These are phyloP conservation scores for Ascochyta rabiei DNA, from an alignment of 2,329 filamentous ascomycete genomes.

Conservation along the genomic window DNA sequence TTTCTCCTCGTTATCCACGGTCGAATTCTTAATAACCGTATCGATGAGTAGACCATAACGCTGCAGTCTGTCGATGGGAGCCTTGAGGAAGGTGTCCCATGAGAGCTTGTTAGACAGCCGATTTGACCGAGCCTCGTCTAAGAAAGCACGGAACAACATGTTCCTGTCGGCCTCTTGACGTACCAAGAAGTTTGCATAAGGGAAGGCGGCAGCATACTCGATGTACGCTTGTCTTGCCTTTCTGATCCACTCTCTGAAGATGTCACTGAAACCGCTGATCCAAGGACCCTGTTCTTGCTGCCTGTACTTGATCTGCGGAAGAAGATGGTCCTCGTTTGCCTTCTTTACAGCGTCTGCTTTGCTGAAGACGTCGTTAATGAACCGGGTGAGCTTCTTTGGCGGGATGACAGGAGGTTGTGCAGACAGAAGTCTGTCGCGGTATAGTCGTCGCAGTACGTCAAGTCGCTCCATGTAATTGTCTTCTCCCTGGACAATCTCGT, in stretches of 20 bases:
- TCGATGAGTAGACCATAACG: constrained; percentile 83
- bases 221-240: constrained; percentile 90
- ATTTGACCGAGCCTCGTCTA: constrained; percentile 79
- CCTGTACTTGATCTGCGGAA: constrained; percentile 93
- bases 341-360: constrained; percentile 86
- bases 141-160: constrained; percentile 81
- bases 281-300: constrained; percentile 97
- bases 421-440: constrained; percentile 77
- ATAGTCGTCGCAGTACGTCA: constrained; percentile 82
- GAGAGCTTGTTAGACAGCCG: constrained; percentile 81
- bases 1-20: constrained; percentile 87
- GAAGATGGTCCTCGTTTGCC: constrained; percentile 89
- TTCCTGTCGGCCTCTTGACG: constrained; percentile 86
- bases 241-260: constrained; percentile 97
- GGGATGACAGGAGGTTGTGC: constrained; percentile 81
- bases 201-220: constrained; percentile 88
- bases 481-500: constrained; percentile 94
- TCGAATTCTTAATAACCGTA: constrained; percentile 84
- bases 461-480: constrained; percentile 89
- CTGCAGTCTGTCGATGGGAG: constrained; percentile 90
- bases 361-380: constrained; percentile 85
- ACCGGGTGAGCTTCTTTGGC: constrained; percentile 77
- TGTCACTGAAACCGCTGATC: constrained; percentile 91
- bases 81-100: constrained; percentile 94
- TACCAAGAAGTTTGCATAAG: constrained; percentile 80